Conservation (phyloP, 345 rosid genomes). For the Eucalyptus viminalis region DNA sequence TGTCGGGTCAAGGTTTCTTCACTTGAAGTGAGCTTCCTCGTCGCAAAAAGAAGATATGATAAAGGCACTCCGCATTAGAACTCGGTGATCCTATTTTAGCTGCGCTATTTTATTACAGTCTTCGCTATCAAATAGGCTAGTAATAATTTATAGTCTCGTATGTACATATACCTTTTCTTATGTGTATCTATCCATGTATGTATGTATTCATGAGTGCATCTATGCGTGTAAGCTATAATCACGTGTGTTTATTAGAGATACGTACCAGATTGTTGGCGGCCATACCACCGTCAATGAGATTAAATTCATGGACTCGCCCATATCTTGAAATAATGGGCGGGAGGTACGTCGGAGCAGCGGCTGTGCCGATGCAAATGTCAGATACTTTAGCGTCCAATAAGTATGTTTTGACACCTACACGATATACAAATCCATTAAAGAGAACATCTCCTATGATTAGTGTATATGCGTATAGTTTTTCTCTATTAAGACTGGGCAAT, state of each 20-base stretch:
- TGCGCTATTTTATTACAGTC: not conserved
- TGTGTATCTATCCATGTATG: not conserved
- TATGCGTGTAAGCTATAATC: not conserved
- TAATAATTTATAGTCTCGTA: not conserved
- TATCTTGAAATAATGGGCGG: slow-evolving; percentile 33
- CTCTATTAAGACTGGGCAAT: not conserved
- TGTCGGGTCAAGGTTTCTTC: not conserved
- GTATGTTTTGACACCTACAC: slow-evolving; percentile 14
- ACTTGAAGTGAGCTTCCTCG: not conserved
- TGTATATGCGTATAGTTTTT: not conserved
- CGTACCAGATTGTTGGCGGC: slow-evolving; percentile 66
- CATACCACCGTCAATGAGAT: slow-evolving; percentile 61
- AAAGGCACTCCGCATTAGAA: not conserved
- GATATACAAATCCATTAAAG: not conserved
- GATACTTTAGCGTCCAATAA: slow-evolving; percentile 36
- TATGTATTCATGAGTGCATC: not conserved
- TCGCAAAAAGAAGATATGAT: not conserved
- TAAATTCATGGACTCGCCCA: slow-evolving; percentile 29
- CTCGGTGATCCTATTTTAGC: not conserved
- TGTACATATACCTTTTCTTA: not conserved
- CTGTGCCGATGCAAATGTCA: slow-evolving; percentile 56
- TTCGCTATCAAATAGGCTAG: not conserved
- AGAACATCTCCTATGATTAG: not conserved
- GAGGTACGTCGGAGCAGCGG: slow-evolving; percentile 62
- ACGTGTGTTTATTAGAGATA: not conserved